Evolutionary conservation across 2,329 filamentous ascomycete species (phyloP).

Genomic region (Cladobotryum mycophilum): DNA sequence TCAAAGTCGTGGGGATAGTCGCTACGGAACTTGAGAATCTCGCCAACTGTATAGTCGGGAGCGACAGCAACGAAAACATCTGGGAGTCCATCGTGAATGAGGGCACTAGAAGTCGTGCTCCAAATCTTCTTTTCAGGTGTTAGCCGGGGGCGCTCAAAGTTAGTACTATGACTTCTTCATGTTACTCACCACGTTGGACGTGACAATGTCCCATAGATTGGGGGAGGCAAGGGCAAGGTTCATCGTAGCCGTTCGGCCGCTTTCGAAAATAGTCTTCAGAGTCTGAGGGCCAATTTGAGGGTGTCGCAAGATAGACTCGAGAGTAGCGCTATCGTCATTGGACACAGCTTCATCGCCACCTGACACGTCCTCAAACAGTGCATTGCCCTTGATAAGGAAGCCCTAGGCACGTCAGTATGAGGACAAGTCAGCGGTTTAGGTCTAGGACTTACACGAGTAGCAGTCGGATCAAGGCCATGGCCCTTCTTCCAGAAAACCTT

Average conservation of each 20-base stretch:
- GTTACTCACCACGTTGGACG: constrained; percentile 18
- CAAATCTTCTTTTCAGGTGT: constrained; percentile 20
- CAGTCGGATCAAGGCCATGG: too few species aligned
- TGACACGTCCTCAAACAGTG: too few species aligned
- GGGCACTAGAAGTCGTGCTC: constrained; percentile 18
- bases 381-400: too few species aligned
- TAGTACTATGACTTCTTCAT: not conserved
- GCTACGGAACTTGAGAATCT: constrained; percentile 10
- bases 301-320: not conserved
- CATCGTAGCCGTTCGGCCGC: constrained; percentile 20
- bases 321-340: not conserved
- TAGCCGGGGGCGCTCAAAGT: not conserved
- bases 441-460: too few species aligned
- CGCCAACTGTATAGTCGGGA: constrained; percentile 20
- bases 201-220: constrained; percentile 18
- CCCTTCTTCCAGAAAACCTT: not conserved
- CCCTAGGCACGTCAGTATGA: too few species aligned
- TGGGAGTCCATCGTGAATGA: constrained; percentile 15
- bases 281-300: constrained; percentile 16
- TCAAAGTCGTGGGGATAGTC: constrained; percentile 8
- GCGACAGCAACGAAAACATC: constrained; percentile 20
- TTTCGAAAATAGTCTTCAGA: constrained; percentile 13
- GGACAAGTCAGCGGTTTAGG: too few species aligned
- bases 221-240: constrained; percentile 18
- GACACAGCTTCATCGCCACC: not conserved